Conservation (phyloP, 1,284 basidiomycete genomes). For the Moniliophthora roreri region DNA sequence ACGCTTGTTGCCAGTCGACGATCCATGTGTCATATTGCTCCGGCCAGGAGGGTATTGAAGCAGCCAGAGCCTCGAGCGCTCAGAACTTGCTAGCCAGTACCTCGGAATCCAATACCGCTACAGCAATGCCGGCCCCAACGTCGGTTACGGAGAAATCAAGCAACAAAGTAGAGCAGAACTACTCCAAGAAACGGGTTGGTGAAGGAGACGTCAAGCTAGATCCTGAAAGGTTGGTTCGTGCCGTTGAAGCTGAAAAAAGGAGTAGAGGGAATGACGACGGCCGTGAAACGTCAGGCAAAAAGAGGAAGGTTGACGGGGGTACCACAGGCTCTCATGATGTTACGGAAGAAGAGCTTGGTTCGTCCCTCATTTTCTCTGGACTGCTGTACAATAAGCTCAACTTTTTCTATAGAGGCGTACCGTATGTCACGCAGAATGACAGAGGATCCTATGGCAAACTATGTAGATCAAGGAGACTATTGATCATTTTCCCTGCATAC, state of each 20-base stretch:
- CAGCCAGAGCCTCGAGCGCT: slow-evolving; percentile 69
- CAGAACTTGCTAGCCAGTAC: slow-evolving; percentile 58
- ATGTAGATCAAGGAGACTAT: slow-evolving; percentile 57
- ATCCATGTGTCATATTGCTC: slow-evolving; percentile 93
- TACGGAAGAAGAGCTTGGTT: slow-evolving; percentile 90
- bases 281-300: slow-evolving; percentile 59
- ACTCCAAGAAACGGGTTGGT: slow-evolving; percentile 68
- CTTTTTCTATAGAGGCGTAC: slow-evolving; percentile 69
- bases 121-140: slow-evolving; percentile 24
- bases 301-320: slow-evolving; percentile 47
- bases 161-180: slow-evolving; percentile 57
- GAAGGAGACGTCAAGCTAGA: slow-evolving; percentile 77
- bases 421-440: slow-evolving; percentile 68
- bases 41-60: slow-evolving; percentile 84
- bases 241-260: slow-evolving; percentile 76
- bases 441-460: slow-evolving; percentile 90
- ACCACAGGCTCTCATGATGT: slow-evolving; percentile 64
- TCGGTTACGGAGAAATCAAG: slow-evolving; percentile 28
- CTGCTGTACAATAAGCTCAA: slow-evolving; percentile 12
- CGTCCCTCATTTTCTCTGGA: slow-evolving; percentile 26
- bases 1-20: slow-evolving; percentile 89
- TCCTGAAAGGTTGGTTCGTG: slow-evolving; percentile 64
- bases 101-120: slow-evolving; percentile 23
- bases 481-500: background rate
- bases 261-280: slow-evolving; percentile 59